phyloP scores from a whole-genome alignment of 805 yeast species.

The Yamadazyma philogaea region DNA sequence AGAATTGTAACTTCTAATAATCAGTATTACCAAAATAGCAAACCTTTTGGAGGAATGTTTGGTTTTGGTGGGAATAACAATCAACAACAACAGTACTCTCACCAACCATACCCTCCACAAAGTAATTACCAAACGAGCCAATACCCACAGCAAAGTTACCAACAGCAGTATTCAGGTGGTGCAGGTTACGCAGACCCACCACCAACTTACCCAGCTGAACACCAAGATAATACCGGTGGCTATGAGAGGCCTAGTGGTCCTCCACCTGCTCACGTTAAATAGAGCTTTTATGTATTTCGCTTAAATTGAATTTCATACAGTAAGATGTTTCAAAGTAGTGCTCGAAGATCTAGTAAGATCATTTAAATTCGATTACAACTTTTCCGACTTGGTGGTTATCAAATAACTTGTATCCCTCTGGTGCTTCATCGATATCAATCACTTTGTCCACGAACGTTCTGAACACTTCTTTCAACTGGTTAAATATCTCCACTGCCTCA shows the following conservation, averaged over 20 bases:
- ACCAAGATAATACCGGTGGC: background rate
- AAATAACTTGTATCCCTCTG: conserved; percentile 48
- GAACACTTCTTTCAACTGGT: conserved; percentile 42
- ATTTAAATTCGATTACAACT: conserved; percentile 42
- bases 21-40: conserved; percentile 6
- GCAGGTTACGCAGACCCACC: conserved; percentile 16
- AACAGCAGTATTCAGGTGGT: conserved; percentile 8
- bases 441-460: conserved; percentile 50
- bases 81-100: conserved; percentile 11
- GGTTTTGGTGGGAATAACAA: conserved; percentile 7
- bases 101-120: conserved; percentile 12
- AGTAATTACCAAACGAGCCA: conserved; percentile 6
- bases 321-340: too few species aligned
- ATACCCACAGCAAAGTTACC: conserved; percentile 8
- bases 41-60: conserved; percentile 4
- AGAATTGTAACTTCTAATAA: conserved; percentile 6
- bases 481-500: conserved; percentile 50
- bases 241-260: conserved; percentile 13
- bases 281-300: too few species aligned
- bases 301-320: too few species aligned
- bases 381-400: conserved; percentile 54
- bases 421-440: conserved; percentile 43
- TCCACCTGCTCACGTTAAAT: conserved; percentile 15
- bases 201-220: conserved; percentile 12
- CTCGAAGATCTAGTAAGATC: too few species aligned